Percentiles rank a stretch among this genome's conserved stretches.
phyloP scores from a whole-genome alignment of 768 basidiomycete species.

The Tricholoma hemisulphureum region DNA sequence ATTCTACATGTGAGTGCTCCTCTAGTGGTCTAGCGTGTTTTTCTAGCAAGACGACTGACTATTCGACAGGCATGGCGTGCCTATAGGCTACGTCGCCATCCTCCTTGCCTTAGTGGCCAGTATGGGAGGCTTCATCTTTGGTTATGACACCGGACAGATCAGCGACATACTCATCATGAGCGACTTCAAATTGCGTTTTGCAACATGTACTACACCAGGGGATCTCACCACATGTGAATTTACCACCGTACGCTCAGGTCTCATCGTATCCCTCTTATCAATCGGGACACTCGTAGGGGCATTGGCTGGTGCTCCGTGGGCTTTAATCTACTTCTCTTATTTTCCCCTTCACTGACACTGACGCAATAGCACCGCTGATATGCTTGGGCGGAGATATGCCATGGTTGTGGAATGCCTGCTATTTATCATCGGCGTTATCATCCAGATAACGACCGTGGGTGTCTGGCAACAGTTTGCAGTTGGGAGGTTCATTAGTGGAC shows the following conservation, averaged over 20 bases:
- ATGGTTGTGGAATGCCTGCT: conserved; percentile 60
- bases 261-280: conserved; percentile 69
- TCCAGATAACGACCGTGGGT: conserved; percentile 49
- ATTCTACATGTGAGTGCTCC: conserved; percentile 16
- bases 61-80: conserved; percentile 49
- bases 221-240: conserved; percentile 49
- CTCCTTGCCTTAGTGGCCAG: conserved; percentile 65
- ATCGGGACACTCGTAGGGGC: conserved; percentile 70
- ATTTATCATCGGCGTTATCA: conserved; percentile 59
- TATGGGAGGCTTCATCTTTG: conserved; percentile 71
- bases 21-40: not conserved
- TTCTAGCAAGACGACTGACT: not conserved
- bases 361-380: conserved; percentile 52
- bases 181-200: conserved; percentile 67
- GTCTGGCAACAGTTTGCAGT: conserved; percentile 69
- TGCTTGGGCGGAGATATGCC: conserved; percentile 62
- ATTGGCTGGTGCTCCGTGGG: conserved; percentile 59
- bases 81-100: conserved; percentile 62
- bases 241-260: conserved; percentile 53
- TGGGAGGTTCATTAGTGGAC: conserved; percentile 62
- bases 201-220: conserved; percentile 41
- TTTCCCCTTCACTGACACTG: conserved; percentile 4
- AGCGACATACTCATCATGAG: conserved; percentile 73
- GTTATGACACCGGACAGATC: conserved; percentile 77
- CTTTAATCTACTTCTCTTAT: conserved; percentile 12